These are phyloP conservation scores for Mycena crocata DNA, from an alignment of 768 basidiomycete species.

Conservation along the genomic window DNA sequence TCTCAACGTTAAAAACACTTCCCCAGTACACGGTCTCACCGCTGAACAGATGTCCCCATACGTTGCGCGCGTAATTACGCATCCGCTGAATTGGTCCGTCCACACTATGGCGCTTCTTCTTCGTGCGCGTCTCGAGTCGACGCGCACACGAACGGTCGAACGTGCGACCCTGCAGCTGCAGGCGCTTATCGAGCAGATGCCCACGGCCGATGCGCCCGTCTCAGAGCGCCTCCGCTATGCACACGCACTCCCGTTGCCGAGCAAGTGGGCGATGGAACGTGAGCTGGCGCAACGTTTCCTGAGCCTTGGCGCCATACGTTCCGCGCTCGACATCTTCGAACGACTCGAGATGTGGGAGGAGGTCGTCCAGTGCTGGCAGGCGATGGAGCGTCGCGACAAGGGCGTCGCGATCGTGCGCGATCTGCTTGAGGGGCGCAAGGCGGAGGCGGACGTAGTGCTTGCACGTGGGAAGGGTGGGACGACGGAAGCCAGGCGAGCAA, in stretches of 20 bases:
- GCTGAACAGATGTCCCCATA: slow-evolving; percentile 94
- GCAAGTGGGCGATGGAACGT: slow-evolving; percentile 92
- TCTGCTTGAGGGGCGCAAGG: slow-evolving; percentile 83
- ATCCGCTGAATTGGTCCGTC: slow-evolving; percentile 94
- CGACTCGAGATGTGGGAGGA: slow-evolving; percentile 99
- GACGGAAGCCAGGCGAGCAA: slow-evolving; percentile 52
- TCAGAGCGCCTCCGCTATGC: slow-evolving; percentile 84
- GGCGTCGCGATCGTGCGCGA: slow-evolving; percentile 87
- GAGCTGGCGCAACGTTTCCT: slow-evolving; percentile 90
- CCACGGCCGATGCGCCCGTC: slow-evolving; percentile 80
- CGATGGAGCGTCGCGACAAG: slow-evolving; percentile 82
- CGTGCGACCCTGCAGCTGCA: slow-evolving; percentile 93
- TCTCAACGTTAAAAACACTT: slow-evolving; percentile 89
- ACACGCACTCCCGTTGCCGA: slow-evolving; percentile 85
- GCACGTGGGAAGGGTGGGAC: slow-evolving; percentile 64
- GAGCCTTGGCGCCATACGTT: slow-evolving; percentile 87
- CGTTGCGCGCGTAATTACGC: slow-evolving; percentile 87
- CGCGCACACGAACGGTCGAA: slow-evolving; percentile 92
- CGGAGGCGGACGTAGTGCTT: slow-evolving; percentile 83
- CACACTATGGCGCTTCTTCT: slow-evolving; percentile 97
- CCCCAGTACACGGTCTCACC: slow-evolving; percentile 91
- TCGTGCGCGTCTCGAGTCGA: slow-evolving; percentile 90
- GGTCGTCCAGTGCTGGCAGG: slow-evolving; percentile 88
- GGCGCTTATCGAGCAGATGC: slow-evolving; percentile 97
- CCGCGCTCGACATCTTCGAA: slow-evolving; percentile 94